Evolutionary conservation across 1,284 basidiomycete species (phyloP), one percentile per base, ranked within the genome.

Genomic region (Inonotus obliquus): DNA sequence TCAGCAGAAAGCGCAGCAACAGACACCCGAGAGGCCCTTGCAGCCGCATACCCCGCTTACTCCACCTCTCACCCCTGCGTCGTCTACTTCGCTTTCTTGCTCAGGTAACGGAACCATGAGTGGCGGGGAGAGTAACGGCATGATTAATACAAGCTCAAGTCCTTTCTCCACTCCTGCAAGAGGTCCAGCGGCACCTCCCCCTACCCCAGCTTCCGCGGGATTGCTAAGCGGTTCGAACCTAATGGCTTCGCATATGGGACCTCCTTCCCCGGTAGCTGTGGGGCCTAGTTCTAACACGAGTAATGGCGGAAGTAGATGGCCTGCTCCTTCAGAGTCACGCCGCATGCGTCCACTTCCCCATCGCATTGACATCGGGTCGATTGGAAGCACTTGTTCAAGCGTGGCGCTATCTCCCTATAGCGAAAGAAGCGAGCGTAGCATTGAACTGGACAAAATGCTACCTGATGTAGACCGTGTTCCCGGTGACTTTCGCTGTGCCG

Each of bases 31-130:
- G 25, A 32, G 48, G 27, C 49, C 60, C 25, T 62, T 49, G 14
- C 60, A 62, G 55, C 57, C 57, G 10, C 61, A 59, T 51, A 63
- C 61, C 19, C 61, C 61, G 21, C 61, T 63, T 51, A 63, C 61
- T 10, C 61, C 61, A 13, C 61, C 61, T 6, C 61, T 63, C 27
- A 63, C 61, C 4, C 61, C 61, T 11, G 57, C 51, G 13, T 55
- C 57, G 5, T 56, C 60, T 21, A 17, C 48, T 60, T 45, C 45
- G 14, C 19, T 29, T 11, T 35, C 51, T 5, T 25, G 51, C n/a
- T 35, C 32, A 29, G 54, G 23, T 9, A 49, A 23, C 44, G 48
- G 35, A 17, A 21, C 41, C 27, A 32, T 35, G 32, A n/a, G 13
- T 39, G 48, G 48, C 35, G 48, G 27, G 17, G 29, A 39, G 35